A percentile compares a stretch with the other conserved stretches of the same genome.
Evolutionary conservation across 768 basidiomycete genomes (phyloP).

Genomic region (Daedaleopsis sinensis): DNA sequence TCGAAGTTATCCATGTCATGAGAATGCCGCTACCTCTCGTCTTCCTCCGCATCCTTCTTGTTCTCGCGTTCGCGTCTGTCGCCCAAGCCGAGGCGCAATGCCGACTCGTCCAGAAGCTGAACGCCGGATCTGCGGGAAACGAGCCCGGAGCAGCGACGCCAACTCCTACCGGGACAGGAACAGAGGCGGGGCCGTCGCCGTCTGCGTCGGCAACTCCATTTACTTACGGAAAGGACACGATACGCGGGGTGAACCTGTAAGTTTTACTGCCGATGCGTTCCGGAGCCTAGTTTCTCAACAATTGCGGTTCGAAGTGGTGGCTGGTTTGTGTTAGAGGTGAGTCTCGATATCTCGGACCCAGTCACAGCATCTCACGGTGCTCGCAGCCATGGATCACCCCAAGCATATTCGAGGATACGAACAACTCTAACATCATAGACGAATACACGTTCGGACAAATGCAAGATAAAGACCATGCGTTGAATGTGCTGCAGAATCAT

Average conservation of each 20-base stretch:
- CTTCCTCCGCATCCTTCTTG: background rate
- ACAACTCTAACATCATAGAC: conserved; percentile 57
- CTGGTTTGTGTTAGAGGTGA: conserved; percentile 65
- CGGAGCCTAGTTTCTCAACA: background rate
- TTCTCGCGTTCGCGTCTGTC: background rate
- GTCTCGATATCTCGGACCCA: background rate
- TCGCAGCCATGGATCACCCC: conserved; percentile 78
- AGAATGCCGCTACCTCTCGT: background rate
- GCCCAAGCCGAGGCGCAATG: conserved; percentile 7
- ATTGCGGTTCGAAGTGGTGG: conserved; percentile 46
- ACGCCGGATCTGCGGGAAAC: background rate
- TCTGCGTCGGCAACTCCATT: conserved; percentile 36
- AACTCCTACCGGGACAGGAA: background rate
- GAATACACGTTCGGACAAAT: conserved; percentile 64
- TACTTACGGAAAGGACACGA: conserved; percentile 45
- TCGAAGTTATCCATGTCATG: background rate
- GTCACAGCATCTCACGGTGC: background rate
- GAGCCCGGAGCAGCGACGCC: conserved; percentile 7
- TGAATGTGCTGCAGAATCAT: conserved; percentile 49
- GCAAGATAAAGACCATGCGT: conserved; percentile 46
- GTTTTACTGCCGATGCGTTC: conserved; percentile 31
- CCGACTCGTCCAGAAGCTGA: conserved; percentile 2
- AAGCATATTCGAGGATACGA: conserved; percentile 66
- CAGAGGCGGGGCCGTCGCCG: background rate
- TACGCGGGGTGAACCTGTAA: conserved; percentile 66